Evolutionary conservation across 73 alveolate species (phyloP).

Genomic region (Durusdinium trenchii): DNA sequence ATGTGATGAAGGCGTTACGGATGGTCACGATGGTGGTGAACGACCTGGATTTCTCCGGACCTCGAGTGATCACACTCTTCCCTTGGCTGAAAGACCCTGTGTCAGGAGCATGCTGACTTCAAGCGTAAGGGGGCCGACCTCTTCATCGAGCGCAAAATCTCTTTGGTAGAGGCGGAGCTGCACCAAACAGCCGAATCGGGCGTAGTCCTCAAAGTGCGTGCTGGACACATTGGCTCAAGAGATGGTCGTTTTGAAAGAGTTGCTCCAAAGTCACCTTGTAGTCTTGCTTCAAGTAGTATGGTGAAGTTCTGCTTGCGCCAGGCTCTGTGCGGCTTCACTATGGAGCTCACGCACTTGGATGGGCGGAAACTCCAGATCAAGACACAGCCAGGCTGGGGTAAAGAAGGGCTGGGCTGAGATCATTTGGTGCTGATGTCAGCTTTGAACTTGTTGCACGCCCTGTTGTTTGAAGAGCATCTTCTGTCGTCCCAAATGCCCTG

Average conservation of each 20-base stretch:
- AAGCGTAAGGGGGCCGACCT: constrained; percentile 97
- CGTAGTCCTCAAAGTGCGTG: no score
- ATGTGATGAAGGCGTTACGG: background rate
- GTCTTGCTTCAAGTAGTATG: background rate
- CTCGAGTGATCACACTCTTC: no score
- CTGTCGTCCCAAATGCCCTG: background rate
- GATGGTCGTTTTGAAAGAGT: background rate
- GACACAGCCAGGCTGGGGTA: constrained; percentile 96
- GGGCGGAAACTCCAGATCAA: constrained; percentile 96
- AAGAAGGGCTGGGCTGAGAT: background rate
- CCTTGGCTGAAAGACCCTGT: no score
- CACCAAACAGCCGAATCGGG: no score
- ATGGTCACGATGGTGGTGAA: no score
- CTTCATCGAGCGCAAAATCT: constrained; percentile 96
- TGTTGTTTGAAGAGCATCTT: background rate
- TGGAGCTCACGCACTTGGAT: constrained; percentile 97
- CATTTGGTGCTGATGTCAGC: background rate
- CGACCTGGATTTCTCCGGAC: no score
- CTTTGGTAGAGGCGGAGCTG: constrained; percentile 96
- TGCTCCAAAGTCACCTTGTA: background rate
- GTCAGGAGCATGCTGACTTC: constrained; percentile 97
- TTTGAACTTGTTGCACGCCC: no score
- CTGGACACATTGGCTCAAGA: no score
- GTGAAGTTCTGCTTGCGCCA: background rate
- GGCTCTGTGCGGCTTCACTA: constrained; percentile 97